A percentile compares a stretch with the other conserved stretches of the same genome.
Evolutionary conservation across 2,329 filamentous ascomycete genomes (phyloP).

Genomic region (Colletotrichum truncatum): DNA sequence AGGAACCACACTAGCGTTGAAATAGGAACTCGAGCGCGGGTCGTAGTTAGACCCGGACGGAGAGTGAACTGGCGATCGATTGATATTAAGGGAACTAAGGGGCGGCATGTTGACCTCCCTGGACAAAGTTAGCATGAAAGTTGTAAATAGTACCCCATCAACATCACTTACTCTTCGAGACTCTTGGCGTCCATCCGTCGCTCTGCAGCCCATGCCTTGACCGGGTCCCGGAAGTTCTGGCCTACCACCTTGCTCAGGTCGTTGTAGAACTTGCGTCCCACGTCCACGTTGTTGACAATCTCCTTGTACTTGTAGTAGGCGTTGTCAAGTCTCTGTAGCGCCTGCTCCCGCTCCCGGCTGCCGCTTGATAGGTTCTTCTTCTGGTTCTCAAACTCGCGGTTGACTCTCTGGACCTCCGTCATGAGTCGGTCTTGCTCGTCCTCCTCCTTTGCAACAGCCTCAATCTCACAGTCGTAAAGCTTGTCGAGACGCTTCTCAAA

Average conservation of each 20-base stretch:
- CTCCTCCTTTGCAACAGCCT: conserved; percentile 75
- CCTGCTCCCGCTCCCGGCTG: conserved; percentile 81
- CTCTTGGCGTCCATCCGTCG: conserved; percentile 82
- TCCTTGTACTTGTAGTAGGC: conserved; percentile 98
- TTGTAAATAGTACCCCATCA: conserved; percentile 24
- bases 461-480: conserved; percentile 82
- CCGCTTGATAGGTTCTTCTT: conserved; percentile 72
- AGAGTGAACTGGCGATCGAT: conserved; percentile 38
- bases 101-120: conserved; percentile 64
- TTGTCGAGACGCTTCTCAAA: conserved; percentile 82
- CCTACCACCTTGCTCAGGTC: conserved; percentile 89
- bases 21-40: conserved; percentile 31
- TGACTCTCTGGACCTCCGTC: conserved; percentile 76
- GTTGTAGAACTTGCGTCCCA: conserved; percentile 95
- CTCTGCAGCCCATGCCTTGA: conserved; percentile 81
- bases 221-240: conserved; percentile 78
- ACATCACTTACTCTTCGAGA: conserved; percentile 74
- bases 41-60: conserved; percentile 31
- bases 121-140: conserved; percentile 10
- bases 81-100: conserved; percentile 53
- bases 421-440: conserved; percentile 80
- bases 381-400: conserved; percentile 79
- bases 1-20: conserved; percentile 22
- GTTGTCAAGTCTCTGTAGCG: conserved; percentile 87
- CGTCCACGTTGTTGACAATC: conserved; percentile 89